Evolutionary conservation across 768 basidiomycete species (phyloP).

Genomic region (Ramaria rubella): DNA sequence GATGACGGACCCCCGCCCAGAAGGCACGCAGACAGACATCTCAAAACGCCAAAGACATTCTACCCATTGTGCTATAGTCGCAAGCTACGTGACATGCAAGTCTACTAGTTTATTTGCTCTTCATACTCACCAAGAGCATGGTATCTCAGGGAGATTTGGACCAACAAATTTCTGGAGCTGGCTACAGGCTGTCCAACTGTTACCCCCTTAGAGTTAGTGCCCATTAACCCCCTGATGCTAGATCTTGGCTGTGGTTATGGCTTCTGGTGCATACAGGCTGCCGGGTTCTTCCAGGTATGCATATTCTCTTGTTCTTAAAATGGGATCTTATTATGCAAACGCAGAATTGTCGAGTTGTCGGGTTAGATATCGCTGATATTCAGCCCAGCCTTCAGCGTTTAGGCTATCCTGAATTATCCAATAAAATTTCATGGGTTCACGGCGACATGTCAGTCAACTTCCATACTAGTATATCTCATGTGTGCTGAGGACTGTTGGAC

Average conservation of each 20-base stretch:
- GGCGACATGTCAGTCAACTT: conserved; percentile 52
- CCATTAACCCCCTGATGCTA: conserved; percentile 25
- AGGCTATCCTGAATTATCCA: conserved; percentile 30
- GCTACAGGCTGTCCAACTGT: not conserved
- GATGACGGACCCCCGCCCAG: not conserved
- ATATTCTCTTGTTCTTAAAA: not conserved
- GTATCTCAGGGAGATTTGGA: conserved; percentile 1
- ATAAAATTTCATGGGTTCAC: conserved; percentile 57
- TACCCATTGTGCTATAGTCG: conserved; percentile 6
- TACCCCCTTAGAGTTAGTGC: conserved; percentile 40
- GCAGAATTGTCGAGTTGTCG: conserved; percentile 49
- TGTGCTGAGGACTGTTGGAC: conserved; percentile 4
- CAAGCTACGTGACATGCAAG: conserved; percentile 2
- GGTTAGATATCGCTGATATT: conserved; percentile 48
- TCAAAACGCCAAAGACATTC: not conserved
- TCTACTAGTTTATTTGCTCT: not conserved
- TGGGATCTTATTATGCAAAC: conserved; percentile 7
- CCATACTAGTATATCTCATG: not conserved
- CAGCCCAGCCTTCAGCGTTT: conserved; percentile 44
- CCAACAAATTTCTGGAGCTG: not conserved
- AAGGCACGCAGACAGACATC: not conserved
- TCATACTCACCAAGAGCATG: no score
- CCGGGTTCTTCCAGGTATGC: conserved; percentile 57
- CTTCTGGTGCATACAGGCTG: conserved; percentile 65
- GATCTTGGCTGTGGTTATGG: conserved; percentile 71